These are phyloP conservation scores for Zopfia rhizophila DNA, from an alignment of 2,329 filamentous ascomycete species.

Conservation along the genomic window DNA sequence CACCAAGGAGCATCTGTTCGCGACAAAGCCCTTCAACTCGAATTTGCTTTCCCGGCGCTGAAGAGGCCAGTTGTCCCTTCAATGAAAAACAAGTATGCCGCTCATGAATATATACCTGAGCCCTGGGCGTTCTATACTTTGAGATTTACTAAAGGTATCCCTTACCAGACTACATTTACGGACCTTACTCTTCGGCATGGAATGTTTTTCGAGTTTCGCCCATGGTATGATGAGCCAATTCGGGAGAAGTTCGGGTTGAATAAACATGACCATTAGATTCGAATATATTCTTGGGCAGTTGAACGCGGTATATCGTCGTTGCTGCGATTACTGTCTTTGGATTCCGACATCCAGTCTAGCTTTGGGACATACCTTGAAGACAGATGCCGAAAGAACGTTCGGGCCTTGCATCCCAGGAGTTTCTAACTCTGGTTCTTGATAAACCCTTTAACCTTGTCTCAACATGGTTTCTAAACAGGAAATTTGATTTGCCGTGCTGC, in stretches of 20 bases:
- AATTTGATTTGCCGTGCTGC: too few relatives aligned
- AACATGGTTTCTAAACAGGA: too few relatives aligned
- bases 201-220: conserved; percentile 20
- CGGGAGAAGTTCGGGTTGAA: neutral
- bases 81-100: conserved; percentile 9
- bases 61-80: neutral
- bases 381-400: too few relatives aligned
- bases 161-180: conserved; percentile 11
- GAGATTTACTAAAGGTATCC: neutral
- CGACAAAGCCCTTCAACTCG: neutral
- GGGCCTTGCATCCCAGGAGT: too few relatives aligned
- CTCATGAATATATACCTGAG: conserved; percentile 18
- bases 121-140: conserved; percentile 20
- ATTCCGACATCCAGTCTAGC: too few relatives aligned
- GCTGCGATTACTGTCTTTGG: too few relatives aligned
- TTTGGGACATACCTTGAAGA: too few relatives aligned
- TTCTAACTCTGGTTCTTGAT: too few relatives aligned
- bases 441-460: too few relatives aligned
- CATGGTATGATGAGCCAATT: conserved; percentile 10
- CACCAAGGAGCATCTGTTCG: neutral
- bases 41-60: conserved; percentile 1
- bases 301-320: too few relatives aligned
- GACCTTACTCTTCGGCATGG: conserved; percentile 11
- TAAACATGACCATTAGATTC: too few relatives aligned
- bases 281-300: too few relatives aligned